A percentile compares a stretch with the other conserved stretches of the same genome.
These are phyloP conservation scores for Xylaria telfairii DNA, from an alignment of 495 filamentous ascomycete genomes.

Conservation along the genomic window DNA sequence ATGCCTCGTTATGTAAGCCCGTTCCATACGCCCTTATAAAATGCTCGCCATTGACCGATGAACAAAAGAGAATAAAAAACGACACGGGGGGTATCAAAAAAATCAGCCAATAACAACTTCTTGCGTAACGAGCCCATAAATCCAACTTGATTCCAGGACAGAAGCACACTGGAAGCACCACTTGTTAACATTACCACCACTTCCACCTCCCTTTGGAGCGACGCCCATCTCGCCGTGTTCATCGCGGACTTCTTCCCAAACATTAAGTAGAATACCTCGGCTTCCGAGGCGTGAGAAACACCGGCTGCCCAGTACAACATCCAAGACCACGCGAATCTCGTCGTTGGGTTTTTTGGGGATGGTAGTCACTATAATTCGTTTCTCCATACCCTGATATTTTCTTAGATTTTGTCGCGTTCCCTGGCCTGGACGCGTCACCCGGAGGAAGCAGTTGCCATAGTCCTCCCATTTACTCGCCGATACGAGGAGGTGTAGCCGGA, in stretches of 20 bases:
- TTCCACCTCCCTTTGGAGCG: slow-evolving; percentile 71
- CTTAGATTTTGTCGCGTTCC: slow-evolving; percentile 59
- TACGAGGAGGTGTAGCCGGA: slow-evolving; percentile 80
- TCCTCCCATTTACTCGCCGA: slow-evolving; percentile 84
- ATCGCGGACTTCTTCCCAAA: slow-evolving; percentile 82
- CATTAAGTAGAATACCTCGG: slow-evolving; percentile 83
- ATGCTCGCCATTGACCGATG: neutral
- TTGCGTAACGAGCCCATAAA: slow-evolving; percentile 50
- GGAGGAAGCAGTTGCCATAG: slow-evolving; percentile 81
- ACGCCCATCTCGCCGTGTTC: slow-evolving; percentile 70
- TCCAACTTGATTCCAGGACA: slow-evolving; percentile 51
- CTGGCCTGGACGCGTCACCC: slow-evolving; percentile 73
- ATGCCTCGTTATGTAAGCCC: neutral
- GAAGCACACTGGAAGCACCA: slow-evolving; percentile 79
- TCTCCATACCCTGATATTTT: slow-evolving; percentile 67
- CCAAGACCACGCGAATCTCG: slow-evolving; percentile 71
- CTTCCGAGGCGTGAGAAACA: slow-evolving; percentile 84
- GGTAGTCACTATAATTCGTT: slow-evolving; percentile 76
- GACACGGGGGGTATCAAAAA: slow-evolving; percentile 34
- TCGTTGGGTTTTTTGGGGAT: slow-evolving; percentile 64
- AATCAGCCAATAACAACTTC: slow-evolving; percentile 51
- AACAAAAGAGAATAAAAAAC: slow-evolving; percentile 21
- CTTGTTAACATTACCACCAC: slow-evolving; percentile 72
- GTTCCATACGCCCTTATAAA: neutral
- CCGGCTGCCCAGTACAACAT: slow-evolving; percentile 81